Percentiles rank a stretch among this genome's conserved stretches.
phyloP scores from a whole-genome alignment of 345 rosid genomes.

The Brassica napus region Da-Ae NC_063447.1:51527001-51527500 shows the following conservation, averaged over 20 bases:
- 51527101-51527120: not conserved
- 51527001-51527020: too few species aligned
- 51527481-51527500: constrained; percentile 43
- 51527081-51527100: too few species aligned
- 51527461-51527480: constrained; percentile 39
- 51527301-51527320: constrained; percentile 39
- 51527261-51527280: constrained; percentile 9
- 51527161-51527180: not conserved
- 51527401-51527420: constrained; percentile 31
- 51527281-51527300: constrained; percentile 39
- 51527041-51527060: too few species aligned
- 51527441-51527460: constrained; percentile 30
- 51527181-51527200: constrained; percentile 71
- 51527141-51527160: not conserved
- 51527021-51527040: too few species aligned
- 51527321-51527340: constrained; percentile 39
- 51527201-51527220: constrained; percentile 77
- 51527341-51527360: constrained; percentile 41
- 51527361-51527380: constrained; percentile 45
- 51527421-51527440: constrained; percentile 35
- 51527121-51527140: not conserved
- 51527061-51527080: too few species aligned
- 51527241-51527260: constrained; percentile 46
- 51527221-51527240: constrained; percentile 43
- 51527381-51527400: constrained; percentile 26